Base-by-base conservation (phyloP, 1,139 yeast genomes). In the Yueomyces sp. region DNA sequence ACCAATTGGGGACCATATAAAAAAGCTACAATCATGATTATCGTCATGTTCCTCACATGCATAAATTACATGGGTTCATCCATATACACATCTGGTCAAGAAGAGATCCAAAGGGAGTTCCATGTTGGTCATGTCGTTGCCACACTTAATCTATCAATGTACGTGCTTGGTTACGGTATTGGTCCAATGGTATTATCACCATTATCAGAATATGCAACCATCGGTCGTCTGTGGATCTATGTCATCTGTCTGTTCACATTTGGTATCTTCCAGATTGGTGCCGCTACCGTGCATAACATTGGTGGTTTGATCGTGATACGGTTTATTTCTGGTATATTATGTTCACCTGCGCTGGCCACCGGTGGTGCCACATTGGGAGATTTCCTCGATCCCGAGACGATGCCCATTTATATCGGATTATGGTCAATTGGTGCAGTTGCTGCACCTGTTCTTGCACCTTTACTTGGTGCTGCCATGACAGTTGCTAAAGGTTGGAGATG, bases 371-470 rank as follows among this genome's bases (percentile, higher is more conserved):
- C 76, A 3, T 65, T 75, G 41, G 63, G 72, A 30, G 81, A 76
- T 56, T 30, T 50, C 75, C 37, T 72, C 75, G 71, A 55, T 62
- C 50, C 68, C 55, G 69, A 40, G 49, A 64, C 30, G 52, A 66
- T 48, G 65, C 74, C 44, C 58, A 11, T 67, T 65, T 77, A 63
- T 53, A 40, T 66, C 55, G 76, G 55, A 39, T 59, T 64, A 44
- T 75, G 67, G 79, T 76, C 72, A 59, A 70, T 51, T 70, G 54
- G 32, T 30, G 32, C 32, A 7, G 78, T 66, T 51, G 67, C 59
- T 47, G 86, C 85, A 39, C 83, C 84, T 0, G 71, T 72, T 27
- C 50, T 77, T 30, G 87, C 84, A 2, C 86, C 86, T 3, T 58
- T 78, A 25, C 63, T 80, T 40, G 78, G 79, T 42, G 74, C 51